Percentiles rank a stretch among this genome's conserved stretches.
phyloP scores from a whole-genome alignment of 177 flowering plant species.

The Vitis hybrid region DNA sequence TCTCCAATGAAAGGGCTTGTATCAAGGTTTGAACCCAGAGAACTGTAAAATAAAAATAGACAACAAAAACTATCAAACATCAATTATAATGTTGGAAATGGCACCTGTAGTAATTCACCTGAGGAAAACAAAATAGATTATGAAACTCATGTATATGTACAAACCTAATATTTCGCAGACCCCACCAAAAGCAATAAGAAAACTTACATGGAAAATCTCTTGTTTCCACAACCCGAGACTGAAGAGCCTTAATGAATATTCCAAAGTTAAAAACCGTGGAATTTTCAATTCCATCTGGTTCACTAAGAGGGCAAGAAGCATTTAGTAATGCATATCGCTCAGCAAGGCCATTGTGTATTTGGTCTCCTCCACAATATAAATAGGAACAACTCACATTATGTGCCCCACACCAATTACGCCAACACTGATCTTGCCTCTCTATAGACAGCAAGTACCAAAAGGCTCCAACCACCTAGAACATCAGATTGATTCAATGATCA shows the following conservation, averaged over 20 bases:
- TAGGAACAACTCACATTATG: neutral
- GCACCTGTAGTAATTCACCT: neutral
- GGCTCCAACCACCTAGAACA: conserved; percentile 34
- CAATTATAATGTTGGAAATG: neutral
- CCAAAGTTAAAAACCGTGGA: no score
- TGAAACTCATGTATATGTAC: neutral
- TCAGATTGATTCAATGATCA: conserved; percentile 2
- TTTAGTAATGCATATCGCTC: neutral
- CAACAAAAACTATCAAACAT: no score
- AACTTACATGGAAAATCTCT: no score
- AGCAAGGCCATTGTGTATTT: neutral
- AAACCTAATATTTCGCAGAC: conserved; percentile 42
- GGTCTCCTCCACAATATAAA: conserved; percentile 14
- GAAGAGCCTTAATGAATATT: no score
- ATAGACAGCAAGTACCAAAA: conserved; percentile 41
- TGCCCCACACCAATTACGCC: conserved; percentile 17
- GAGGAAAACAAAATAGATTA: neutral
- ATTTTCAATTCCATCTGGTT: conserved; percentile 5
- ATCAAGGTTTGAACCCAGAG: conserved; percentile 53
- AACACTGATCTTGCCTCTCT: conserved; percentile 30
- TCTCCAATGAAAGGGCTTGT: conserved; percentile 50
- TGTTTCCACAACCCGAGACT: no score
- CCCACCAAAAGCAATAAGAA: conserved; percentile 7
- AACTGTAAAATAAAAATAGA: conserved; percentile 27
- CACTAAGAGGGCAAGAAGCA: conserved; percentile 21